These are phyloP conservation scores for Blastocystis hominis DNA, from an alignment of 352 stramenopile species.

Conservation along the genomic window DNA sequence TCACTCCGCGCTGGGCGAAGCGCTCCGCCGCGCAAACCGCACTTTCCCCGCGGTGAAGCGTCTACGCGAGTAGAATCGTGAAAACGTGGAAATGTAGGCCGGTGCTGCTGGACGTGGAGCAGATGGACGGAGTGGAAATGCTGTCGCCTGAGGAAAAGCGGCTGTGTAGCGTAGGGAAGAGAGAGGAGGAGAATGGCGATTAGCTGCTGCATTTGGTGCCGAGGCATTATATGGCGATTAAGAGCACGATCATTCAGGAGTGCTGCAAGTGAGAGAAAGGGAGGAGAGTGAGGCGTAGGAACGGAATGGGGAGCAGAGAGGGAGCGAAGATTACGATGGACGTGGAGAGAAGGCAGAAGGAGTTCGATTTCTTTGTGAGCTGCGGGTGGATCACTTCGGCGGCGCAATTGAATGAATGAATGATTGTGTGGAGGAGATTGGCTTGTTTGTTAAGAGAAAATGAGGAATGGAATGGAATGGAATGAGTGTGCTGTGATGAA, in stretches of 20 bases:
- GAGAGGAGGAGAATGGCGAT: constrained; percentile 79
- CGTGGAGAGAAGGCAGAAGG: constrained; percentile 65
- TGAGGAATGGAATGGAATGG: neutral
- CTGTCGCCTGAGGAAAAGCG: constrained; percentile 54
- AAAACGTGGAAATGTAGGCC: constrained; percentile 61
- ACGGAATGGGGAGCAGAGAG: neutral
- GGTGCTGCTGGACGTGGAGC: constrained; percentile 50
- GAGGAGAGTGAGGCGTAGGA: constrained; percentile 69
- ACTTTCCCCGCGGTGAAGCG: neutral
- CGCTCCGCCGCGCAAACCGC: neutral
- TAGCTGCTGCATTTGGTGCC: constrained; percentile 78
- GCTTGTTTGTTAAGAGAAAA: neutral
- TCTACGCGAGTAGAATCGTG: constrained; percentile 60
- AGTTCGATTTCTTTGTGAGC: constrained; percentile 79
- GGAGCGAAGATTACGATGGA: constrained; percentile 52
- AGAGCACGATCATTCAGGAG: constrained; percentile 77
- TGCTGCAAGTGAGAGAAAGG: neutral
- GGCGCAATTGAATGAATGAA: neutral
- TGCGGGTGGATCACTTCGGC: constrained; percentile 70
- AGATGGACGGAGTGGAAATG: constrained; percentile 61
- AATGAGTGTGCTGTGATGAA: neutral
- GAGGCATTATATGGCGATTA: constrained; percentile 85
- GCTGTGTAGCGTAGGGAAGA: constrained; percentile 58
- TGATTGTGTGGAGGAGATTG: too few species aligned
- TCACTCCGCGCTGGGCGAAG: neutral